Evolutionary conservation across 1,139 yeast genomes (phyloP), one percentile per base, ranked within the genome.

Genomic region (Eremothecium sinecaudum): DNA sequence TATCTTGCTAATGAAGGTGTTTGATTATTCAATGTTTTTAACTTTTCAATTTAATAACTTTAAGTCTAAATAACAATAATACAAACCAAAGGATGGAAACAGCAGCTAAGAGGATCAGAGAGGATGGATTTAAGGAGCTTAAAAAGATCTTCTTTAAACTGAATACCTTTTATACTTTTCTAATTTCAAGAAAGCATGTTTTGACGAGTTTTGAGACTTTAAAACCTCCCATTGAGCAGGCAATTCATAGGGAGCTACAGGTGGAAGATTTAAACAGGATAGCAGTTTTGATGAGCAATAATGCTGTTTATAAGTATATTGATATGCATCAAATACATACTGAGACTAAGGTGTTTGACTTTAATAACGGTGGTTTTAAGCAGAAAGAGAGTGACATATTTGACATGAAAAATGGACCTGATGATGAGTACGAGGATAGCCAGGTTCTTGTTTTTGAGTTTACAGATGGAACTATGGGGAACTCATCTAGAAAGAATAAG

Each of bases 391-490:
- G 56, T 18, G 77, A 72, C 48, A 63, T 73, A 22, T 71, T 64
- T 40, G 63, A 69, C 28, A 46, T 71, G 22, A 64, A 68, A 35
- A 64, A 60, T 20, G 49, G 53, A 22, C 59, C 58, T 35, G 37
- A 46, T 7, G 53, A 55, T n/a, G 47, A 51, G 3, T 43, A 50
- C 18, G 41, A 50, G 9, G 51, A 61, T 1, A 62, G 62, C 22
- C 84, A 78, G 45, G 48, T 82, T 3, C 62, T 86, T 18, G 65
- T 84, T 2, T 79, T 86, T 53, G 93, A 81, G 48, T 83, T 86
- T 53, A 66, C 73, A 13, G 95, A 86, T 56, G 83, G 84, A 3
- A 63, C 68, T 35, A 56, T 71, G 48, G n/a, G 31, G 8, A 17
- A n/a, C 4, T 10, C 9, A 19, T 8, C 7, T 7, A 8, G 10